Conservation (phyloP, 257 asterid species). For the Jacaranda mimosifolia region DNA sequence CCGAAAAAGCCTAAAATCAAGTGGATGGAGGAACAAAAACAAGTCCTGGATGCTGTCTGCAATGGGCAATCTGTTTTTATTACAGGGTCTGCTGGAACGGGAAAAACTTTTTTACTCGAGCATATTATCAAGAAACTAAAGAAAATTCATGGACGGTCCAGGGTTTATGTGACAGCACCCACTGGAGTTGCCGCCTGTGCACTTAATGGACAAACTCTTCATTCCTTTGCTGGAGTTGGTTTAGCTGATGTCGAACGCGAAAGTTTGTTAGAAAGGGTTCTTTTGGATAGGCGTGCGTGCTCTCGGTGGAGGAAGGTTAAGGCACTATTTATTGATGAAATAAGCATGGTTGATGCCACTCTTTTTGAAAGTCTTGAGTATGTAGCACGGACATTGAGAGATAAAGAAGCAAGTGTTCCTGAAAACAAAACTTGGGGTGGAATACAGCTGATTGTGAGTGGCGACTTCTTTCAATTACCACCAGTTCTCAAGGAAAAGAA, state of each 20-base stretch:
- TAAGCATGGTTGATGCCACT: conserved; percentile 69
- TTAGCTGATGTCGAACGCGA: conserved; percentile 42
- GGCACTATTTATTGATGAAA: conserved; percentile 73
- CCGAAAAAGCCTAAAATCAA: conserved; percentile 42
- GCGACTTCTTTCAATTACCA: conserved; percentile 82
- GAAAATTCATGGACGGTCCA: conserved; percentile 57
- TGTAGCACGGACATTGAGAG: conserved; percentile 57
- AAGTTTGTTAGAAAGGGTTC: conserved; percentile 52
- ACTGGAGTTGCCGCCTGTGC: conserved; percentile 80
- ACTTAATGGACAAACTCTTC: conserved; percentile 66
- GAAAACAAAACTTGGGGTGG: conserved; percentile 73
- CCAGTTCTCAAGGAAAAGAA: conserved; percentile 47
- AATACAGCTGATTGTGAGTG: conserved; percentile 78
- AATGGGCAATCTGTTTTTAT: conserved; percentile 66
- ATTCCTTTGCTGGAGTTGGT: conserved; percentile 70
- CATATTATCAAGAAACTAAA: conserved; percentile 53
- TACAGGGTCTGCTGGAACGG: conserved; percentile 88
- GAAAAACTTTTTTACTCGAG: conserved; percentile 67
- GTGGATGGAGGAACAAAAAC: conserved; percentile 71
- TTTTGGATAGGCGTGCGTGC: conserved; percentile 45
- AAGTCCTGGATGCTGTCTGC: conserved; percentile 59
- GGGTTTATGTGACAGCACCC: conserved; percentile 76
- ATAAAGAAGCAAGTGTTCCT: conserved; percentile 1
- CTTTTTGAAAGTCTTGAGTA: conserved; percentile 60
- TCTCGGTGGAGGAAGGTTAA: conserved; percentile 66